phyloP scores from a whole-genome alignment of 2,329 filamentous ascomycete species.

The Alternaria ethzedia region DNA sequence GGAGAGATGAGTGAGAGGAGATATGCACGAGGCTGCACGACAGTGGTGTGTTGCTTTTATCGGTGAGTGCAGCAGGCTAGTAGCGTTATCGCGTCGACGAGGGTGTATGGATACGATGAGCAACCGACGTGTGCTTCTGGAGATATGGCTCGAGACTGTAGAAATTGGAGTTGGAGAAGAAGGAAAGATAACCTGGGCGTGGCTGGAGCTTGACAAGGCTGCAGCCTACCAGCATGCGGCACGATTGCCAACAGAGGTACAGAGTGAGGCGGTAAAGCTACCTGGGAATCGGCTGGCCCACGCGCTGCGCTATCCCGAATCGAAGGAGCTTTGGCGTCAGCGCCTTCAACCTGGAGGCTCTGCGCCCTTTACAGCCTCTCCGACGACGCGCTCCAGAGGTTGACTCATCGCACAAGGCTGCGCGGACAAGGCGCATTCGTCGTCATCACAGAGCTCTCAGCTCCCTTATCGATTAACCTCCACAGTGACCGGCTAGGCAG shows the following conservation, averaged over 20 bases:
- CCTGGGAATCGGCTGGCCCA: constrained; percentile 21
- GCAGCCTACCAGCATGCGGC: constrained; percentile 30
- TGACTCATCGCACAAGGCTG: constrained; percentile 22
- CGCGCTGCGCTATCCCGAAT: constrained; percentile 22
- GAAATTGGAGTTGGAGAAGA: constrained; percentile 2
- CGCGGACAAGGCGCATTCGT: constrained; percentile 2
- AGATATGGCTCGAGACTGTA: neutral
- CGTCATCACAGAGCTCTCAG: constrained; percentile 10
- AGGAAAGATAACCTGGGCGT: constrained; percentile 19
- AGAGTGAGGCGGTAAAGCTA: constrained; percentile 36
- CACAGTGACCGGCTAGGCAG: constrained; percentile 27
- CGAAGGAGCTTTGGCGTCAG: constrained; percentile 4
- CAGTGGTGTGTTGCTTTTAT: constrained; percentile 12
- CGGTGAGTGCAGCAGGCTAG: constrained; percentile 8
- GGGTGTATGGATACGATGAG: neutral
- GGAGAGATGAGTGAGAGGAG: neutral
- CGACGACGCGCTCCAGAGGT: neutral
- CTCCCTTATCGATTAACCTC: constrained; percentile 25
- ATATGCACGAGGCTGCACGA: constrained; percentile 20
- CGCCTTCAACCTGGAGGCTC: constrained; percentile 12
- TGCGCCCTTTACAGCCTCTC: constrained; percentile 17
- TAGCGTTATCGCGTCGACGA: neutral
- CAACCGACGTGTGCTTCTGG: neutral
- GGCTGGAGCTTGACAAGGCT: constrained; percentile 29
- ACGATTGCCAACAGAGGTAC: constrained; percentile 13